Base-by-base conservation (phyloP, 805 yeast species). In the Schwanniomyces vanrijiae region DNA sequence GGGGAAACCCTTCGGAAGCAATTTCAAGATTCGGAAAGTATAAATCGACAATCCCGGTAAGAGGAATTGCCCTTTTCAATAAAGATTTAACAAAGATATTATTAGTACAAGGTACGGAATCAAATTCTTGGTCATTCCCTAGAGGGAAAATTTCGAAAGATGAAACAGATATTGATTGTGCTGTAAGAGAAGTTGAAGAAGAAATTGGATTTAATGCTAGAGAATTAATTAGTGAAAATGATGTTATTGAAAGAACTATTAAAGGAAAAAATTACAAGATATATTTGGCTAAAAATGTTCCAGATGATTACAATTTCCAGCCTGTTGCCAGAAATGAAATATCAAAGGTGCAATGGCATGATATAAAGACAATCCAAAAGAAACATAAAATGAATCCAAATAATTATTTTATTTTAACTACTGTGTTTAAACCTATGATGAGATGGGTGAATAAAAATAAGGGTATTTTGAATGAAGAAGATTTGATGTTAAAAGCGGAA, bases 111-210 rank as follows among this genome's bases (percentile, higher is more conserved):
- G 97, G 97, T 3, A 83, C 84, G 42, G 95, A 88, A 52, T 79
- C 90, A 10, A 68, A 71, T 26, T 69, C 86, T 1, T 94, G 98
- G 98, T 87, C 96, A 6, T 94, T 94, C 60, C 99, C 99, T 5
- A 76, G 96, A 64, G 99, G 99, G 5, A 94, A 94, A 66, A 94
- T 94, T 47, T 88, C 95, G 33, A 91, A 94, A 62, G 95, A 85
- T 60, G 99, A 94, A 70, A 73, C 83, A 13, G 99, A 94, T 65
- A 77, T 82, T 5, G 83, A 80, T 45, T 95, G 99, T 71, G 97
- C 98, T 4, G 67, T 89, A 11, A 80, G 99, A 58, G 99, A 94
- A 64, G 90, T 88, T 19, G 78, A 78, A 51, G 99, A 94, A 68
- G 99, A 94, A 66, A 92, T 91, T 13, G 96, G 98, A 0, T 91